phyloP scores from a whole-genome alignment of 2,329 filamentous ascomycete species.

The Aspergillus tanneri region DNA sequence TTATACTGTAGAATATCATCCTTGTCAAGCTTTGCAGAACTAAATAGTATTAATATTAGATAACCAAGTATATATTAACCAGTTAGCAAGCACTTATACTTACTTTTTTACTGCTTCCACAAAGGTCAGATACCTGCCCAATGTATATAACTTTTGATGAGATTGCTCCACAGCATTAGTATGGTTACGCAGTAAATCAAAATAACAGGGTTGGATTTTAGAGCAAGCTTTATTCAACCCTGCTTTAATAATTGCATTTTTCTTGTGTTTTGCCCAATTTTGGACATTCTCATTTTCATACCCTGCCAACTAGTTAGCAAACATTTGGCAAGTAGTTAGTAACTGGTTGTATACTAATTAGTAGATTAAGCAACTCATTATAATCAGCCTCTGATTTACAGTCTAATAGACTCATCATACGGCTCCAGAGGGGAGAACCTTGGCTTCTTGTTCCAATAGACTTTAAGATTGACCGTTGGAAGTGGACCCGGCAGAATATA shows the following conservation, averaged over 20 bases:
- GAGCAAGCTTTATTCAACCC: conserved; percentile 8
- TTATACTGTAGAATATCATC: no score
- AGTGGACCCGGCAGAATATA: conserved; percentile 12
- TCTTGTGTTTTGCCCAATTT: conserved; percentile 11
- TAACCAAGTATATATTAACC: no score
- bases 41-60: no score
- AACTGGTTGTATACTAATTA: no score
- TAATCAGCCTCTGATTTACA: conserved; percentile 8
- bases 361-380: conserved; percentile 2
- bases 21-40: no score
- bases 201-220: conserved; percentile 4
- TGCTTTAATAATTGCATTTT: conserved; percentile 6
- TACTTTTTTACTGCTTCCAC: no score
- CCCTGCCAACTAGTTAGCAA: no score
- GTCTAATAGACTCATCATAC: conserved; percentile 9
- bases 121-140: conserved; percentile 4
- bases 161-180: conserved; percentile 13
- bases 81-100: no score
- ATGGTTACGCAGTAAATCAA: conserved; percentile 6
- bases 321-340: no score
- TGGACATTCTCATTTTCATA: no score
- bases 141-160: conserved; percentile 10
- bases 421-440: conserved; percentile 5
- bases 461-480: conserved; percentile 9
- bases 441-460: conserved; percentile 4